Evolutionary conservation across 768 basidiomycete species (phyloP), one percentile per base, ranked within the genome.

Genomic region (Kwoniella sp.): DNA sequence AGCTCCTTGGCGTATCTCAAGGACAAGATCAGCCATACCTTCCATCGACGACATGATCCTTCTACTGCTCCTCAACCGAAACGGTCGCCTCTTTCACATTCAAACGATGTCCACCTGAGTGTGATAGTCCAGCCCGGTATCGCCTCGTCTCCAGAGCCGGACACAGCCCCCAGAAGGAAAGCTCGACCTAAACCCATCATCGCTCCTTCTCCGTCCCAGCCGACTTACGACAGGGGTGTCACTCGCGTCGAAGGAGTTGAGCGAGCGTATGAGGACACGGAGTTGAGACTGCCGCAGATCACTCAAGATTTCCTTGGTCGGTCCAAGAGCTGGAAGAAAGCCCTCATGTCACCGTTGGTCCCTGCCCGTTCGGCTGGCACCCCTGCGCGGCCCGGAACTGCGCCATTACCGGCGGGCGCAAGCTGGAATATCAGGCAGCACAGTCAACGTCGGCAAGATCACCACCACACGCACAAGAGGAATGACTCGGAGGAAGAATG

Each of bases 11-110:
- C 59, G 0, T 23, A 61, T 30, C 50, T 61, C 22, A 53, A 26
- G 23, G 26, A 34, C 25, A 61, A 53, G 45, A 61, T 61, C 41
- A 29, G 47, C 15, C 15, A 61, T 25, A 61, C 48, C 11, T 37
- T 61, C n/a, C 59, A 61, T 38, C 56, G 37, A 4, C 34, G 25
- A 47, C 31, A 28, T 9, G 25, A 48, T 13, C 23, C 45, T 26
- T 37, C 51, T 28, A 20, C 20, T 37, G 25, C n/a, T 48, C 28
- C 17, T 20, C 8, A 8, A 7, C 41, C 8, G 15, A 17, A 17
- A 20, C 17, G 11, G 15, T 8, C 41, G 41, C 41, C 34, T 37
- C 34, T 3, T 45, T 20, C 17, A 17, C 41, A 8, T 20, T 7
- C 15, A 45, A 45, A 20, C 8, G 41, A 45, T 45, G 20, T 45